Evolutionary conservation across 257 asterid genomes (phyloP), one percentile per base, ranked within the genome.

Genomic region (Agastache rugosa): DNA sequence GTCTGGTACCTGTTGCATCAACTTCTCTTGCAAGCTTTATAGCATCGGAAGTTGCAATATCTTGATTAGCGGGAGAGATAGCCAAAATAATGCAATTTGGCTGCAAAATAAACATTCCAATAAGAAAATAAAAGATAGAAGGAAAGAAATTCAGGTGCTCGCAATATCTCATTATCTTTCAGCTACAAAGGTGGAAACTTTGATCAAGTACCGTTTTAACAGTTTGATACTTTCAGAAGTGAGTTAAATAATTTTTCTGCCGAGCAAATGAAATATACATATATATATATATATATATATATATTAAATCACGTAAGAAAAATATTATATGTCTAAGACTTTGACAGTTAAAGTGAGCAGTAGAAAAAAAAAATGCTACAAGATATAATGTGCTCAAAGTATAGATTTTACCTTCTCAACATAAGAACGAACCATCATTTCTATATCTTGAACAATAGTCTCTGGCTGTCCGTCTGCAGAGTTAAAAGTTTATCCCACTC

Each of bases 51-150:
- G 98, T 93, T 67, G 98, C 98, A 58, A 93, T 93, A 83, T 93
- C 98, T 86, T 93, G 98, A 83, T 93, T 93, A 64, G 98, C 98
- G 31, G 98, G 98, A 80, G 98, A 93, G 77, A 93, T 93, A 1
- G 98, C 98, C 90, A 93, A 84, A 79, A 93, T 93, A 56, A 93
- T 93, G 90, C 97, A 88, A 86, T 87, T 93, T 69, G 94, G 94
- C 98, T 93, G 85, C 80, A 85, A 76, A 58, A 27, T 11, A 25
- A 78, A 42, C 31, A 66, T 37, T n/a, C 60, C 58, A 27, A 54
- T 41, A 37, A 72, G 7, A 51, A 41, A 50, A 48, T 44, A 41
- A 42, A 67, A 5, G 53, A 51, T 37, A 37, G 45, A 48, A 54
- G 61, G 51, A 42, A 63, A 45, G 11, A 12, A 61, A 51, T 37